Base-by-base conservation (phyloP, 495 filamentous ascomycete species). In the Aspergillus coremiiformis region DNA sequence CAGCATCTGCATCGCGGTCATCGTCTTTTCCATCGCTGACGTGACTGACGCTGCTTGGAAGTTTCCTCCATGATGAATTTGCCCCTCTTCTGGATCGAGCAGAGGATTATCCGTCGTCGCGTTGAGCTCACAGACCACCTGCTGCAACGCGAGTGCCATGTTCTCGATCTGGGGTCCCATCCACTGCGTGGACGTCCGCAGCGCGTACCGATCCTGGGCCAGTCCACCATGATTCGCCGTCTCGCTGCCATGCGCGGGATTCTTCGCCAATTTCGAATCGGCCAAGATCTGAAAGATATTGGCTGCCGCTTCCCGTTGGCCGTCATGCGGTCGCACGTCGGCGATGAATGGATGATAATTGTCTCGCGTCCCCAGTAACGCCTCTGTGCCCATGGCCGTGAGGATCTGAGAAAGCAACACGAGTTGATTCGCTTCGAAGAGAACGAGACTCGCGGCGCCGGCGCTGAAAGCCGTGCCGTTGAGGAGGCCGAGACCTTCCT, bases 21-120 rank as follows among this genome's bases (percentile, higher is more conserved):
- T 69, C 0, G 76, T 76, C 58, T 84, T 85, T 51, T 85, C 83
- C 75, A 80, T 84, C 5, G 83, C 79, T 5, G 79, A 77, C 0
- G 83, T 83, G 29, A 85, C 56, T 5, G 75, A 65, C 0, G 61
- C 62, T 0, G 82, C 83, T 52, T 85, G 83, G 62, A 86, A 86
- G 60, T 86, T 86, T 32, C 76, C 78, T 17, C 82, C 82, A 35
- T 78, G 73, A 55, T 79, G 73, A 17, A 83, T 69, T 0, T 44
- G 44, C 0, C 56, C 44, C 2, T 45, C 49, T 4, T 43, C 30
- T 3, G 61, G 55, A 46, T 85, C 74, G 21, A 85, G 58, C 11
- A 86, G 64, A 1, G 83, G 84, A 59, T 86, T 86, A 53, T 86
- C 84, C 3, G 78, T 78, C 0, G 80, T 77, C 4, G 82, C 83